Evolutionary conservation across 345 rosid species (phyloP).

Genomic region (Eucalyptus marginata): DNA sequence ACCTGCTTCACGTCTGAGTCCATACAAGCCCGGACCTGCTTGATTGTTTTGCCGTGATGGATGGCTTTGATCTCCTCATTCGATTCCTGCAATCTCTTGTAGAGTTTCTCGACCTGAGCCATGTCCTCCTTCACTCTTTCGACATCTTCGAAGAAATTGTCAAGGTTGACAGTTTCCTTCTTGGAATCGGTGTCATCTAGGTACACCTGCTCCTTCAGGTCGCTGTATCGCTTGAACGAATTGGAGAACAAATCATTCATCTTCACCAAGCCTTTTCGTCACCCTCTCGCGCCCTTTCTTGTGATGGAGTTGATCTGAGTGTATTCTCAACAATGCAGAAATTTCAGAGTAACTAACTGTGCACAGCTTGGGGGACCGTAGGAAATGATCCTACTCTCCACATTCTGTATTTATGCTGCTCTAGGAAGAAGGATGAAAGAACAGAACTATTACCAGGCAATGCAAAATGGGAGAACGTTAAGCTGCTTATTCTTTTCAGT

Average conservation of each 20-base stretch:
- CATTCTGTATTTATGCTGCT: not conserved
- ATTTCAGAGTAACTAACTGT: not conserved
- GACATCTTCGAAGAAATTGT: slow-evolving; percentile 68
- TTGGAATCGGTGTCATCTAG: slow-evolving; percentile 61
- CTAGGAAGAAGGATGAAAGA: not conserved
- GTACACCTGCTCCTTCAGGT: slow-evolving; percentile 42
- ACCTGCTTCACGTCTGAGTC: slow-evolving; percentile 53
- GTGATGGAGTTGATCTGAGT: not conserved
- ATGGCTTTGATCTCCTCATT: slow-evolving; percentile 60
- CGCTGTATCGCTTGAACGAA: slow-evolving; percentile 72
- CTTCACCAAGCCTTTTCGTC: not conserved
- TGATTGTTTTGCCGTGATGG: slow-evolving; percentile 54
- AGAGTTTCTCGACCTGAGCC: slow-evolving; percentile 36
- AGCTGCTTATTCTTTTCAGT: not conserved
- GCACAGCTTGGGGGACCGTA: not conserved
- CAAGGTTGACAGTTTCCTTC: slow-evolving; percentile 46
- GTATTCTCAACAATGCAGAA: not conserved
- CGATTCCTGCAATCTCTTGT: slow-evolving; percentile 58
- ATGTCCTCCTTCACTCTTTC: slow-evolving; percentile 70
- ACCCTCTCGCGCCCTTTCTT: not conserved
- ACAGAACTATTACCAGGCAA: not conserved
- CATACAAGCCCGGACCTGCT: slow-evolving; percentile 46
- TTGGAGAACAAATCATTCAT: slow-evolving; percentile 81
- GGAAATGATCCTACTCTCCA: not conserved
- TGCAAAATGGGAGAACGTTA: not conserved